Conservation (phyloP, 2,329 filamentous ascomycete genomes). For the Leptographium procerum region DNA sequence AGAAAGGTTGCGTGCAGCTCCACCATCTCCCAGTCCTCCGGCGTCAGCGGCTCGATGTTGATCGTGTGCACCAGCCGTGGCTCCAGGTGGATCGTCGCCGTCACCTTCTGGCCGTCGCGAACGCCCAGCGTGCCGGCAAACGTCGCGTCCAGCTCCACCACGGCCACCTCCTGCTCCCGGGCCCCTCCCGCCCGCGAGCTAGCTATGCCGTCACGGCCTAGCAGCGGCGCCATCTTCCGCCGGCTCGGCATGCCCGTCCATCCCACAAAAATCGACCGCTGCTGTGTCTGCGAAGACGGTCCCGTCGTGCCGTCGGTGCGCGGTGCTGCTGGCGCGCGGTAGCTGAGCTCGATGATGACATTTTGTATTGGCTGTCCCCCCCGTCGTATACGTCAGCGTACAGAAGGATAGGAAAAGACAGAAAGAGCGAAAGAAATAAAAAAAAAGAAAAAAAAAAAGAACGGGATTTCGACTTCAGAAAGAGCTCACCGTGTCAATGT, state of each 20-base stretch:
- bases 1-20: slow-evolving; percentile 93
- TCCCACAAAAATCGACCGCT: slow-evolving; percentile 71
- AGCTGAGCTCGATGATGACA: slow-evolving; percentile 86
- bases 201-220: not conserved
- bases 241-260: slow-evolving; percentile 99
- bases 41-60: slow-evolving; percentile 90
- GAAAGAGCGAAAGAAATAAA: not conserved
- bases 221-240: slow-evolving; percentile 60
- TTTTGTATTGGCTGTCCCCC: slow-evolving; percentile 82
- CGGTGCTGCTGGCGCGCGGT: slow-evolving; percentile 46
- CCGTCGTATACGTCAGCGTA: not conserved
- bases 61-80: slow-evolving; percentile 86
- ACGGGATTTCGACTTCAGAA: not conserved
- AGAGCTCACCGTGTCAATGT: slow-evolving; percentile 66
- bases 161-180: slow-evolving; percentile 63
- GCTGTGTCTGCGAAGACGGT: slow-evolving; percentile 19
- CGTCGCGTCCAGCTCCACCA: slow-evolving; percentile 79
- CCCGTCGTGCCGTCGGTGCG: slow-evolving; percentile 27
- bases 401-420: slow-evolving; percentile 1
- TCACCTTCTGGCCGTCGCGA: slow-evolving; percentile 69
- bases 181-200: not conserved
- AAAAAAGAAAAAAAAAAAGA: not conserved
- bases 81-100: slow-evolving; percentile 66
- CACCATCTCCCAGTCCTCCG: slow-evolving; percentile 98
- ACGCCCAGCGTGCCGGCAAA: slow-evolving; percentile 69